phyloP scores from a whole-genome alignment of 2,329 filamentous ascomycete genomes.

The Penicillium sp. region DNA sequence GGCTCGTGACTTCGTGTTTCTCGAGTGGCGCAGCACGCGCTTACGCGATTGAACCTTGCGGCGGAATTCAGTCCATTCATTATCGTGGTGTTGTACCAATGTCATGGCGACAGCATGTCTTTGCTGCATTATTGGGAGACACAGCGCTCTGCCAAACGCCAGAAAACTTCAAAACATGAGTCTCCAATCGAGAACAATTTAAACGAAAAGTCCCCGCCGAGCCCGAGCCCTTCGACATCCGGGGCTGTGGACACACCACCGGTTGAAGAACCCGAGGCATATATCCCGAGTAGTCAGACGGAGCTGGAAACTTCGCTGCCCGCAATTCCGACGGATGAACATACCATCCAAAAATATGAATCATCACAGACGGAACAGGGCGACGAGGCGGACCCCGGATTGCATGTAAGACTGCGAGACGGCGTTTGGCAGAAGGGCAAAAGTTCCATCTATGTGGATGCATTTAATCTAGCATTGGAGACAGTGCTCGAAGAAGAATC shows the following conservation, averaged over 20 bases:
- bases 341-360: constrained; percentile 77
- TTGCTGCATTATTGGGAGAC: constrained; percentile 36
- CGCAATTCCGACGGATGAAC: constrained; percentile 57
- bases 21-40: constrained; percentile 20
- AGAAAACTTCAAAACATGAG: constrained; percentile 20
- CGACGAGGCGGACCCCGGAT: constrained; percentile 31
- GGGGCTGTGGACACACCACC: constrained; percentile 30
- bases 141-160: constrained; percentile 30
- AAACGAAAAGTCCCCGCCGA: constrained; percentile 9
- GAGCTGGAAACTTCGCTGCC: constrained; percentile 68
- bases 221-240: constrained; percentile 29
- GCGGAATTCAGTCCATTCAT: constrained; percentile 1
- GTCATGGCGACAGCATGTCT: constrained; percentile 26
- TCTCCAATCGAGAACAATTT: constrained; percentile 3
- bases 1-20: constrained; percentile 30
- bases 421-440: constrained; percentile 66
- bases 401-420: constrained; percentile 50
- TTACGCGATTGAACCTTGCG: background rate
- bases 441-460: constrained; percentile 93
- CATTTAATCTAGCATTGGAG: constrained; percentile 86
- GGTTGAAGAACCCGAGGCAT: constrained; percentile 26
- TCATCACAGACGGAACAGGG: constrained; percentile 55
- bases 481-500: constrained; percentile 84
- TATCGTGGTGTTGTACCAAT: constrained; percentile 4
- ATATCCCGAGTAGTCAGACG: constrained; percentile 46